Evolutionary conservation across 352 stramenopile species (phyloP).

Genomic region (Globisporangium ultimum): DNA sequence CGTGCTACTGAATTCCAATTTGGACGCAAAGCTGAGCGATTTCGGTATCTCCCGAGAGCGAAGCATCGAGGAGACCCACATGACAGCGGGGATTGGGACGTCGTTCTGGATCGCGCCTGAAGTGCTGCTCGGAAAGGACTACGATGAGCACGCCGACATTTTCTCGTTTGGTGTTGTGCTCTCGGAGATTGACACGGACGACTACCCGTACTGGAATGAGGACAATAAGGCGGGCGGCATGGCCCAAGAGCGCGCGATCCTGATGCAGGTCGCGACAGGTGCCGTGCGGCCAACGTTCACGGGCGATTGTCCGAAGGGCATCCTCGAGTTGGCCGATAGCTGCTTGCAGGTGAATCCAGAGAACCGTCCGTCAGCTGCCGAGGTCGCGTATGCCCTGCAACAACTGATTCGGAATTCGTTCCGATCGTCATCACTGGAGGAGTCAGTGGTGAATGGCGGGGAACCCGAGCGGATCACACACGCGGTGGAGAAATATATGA

Average conservation of each 20-base stretch:
- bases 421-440: not conserved
- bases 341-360: conserved; percentile 27
- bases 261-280: conserved; percentile 26
- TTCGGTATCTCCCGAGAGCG: conserved; percentile 71
- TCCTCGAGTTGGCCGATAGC: conserved; percentile 25
- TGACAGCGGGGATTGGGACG: conserved; percentile 65
- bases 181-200: conserved; percentile 52
- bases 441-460: not conserved
- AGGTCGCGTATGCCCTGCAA: conserved; percentile 29
- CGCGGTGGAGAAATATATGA: too few relatives aligned
- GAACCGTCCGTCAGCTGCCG: conserved; percentile 21
- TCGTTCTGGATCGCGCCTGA: conserved; percentile 73
- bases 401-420: not conserved
- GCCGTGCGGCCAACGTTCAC: conserved; percentile 31
- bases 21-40: conserved; percentile 76
- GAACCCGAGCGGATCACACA: too few relatives aligned
- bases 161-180: conserved; percentile 55
- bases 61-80: conserved; percentile 58
- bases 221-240: conserved; percentile 38
- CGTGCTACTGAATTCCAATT: conserved; percentile 31
- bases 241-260: conserved; percentile 31
- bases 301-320: conserved; percentile 18
- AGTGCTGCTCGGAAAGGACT: conserved; percentile 51
- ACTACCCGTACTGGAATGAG: conserved; percentile 62
- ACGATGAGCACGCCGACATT: conserved; percentile 55